Evolutionary conservation across 257 asterid genomes (phyloP).

Genomic region (Vinca minor): DNA sequence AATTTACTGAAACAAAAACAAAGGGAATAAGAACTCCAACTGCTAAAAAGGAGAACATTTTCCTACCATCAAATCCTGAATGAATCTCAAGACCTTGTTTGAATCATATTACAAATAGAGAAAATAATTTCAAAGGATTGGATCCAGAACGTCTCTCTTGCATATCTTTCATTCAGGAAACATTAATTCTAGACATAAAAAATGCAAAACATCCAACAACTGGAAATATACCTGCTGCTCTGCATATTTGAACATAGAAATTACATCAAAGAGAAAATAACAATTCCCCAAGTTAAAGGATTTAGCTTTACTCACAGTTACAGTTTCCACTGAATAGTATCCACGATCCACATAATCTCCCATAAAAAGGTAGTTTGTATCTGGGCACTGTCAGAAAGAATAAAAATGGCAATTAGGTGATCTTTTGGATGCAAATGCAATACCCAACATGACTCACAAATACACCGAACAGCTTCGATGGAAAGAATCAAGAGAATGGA

Average conservation of each 20-base stretch:
- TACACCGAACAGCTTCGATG: no score
- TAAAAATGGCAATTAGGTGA: background rate
- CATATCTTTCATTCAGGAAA: background rate
- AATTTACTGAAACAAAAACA: background rate
- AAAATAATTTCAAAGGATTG: background rate
- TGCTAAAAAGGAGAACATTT: no score
- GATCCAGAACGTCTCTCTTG: no score
- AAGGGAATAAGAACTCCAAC: background rate
- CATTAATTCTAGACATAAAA: background rate
- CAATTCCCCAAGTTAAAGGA: background rate
- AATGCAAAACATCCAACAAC: background rate
- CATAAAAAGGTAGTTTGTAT: conserved; percentile 90
- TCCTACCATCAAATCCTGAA: no score
- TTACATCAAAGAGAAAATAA: background rate
- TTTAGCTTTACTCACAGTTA: conserved; percentile 59
- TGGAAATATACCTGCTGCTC: background rate
- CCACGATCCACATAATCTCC: conserved; percentile 97
- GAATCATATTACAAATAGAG: background rate
- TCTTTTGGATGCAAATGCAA: no score
- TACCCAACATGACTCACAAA: no score
- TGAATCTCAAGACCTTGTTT: background rate
- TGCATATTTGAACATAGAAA: no score
- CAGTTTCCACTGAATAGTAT: conserved; percentile 89
- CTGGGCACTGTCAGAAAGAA: conserved; percentile 73
- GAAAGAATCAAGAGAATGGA: no score